Conservation (phyloP, 1,139 yeast genomes). For the Blastobotrys raffinosifermentans region DNA sequence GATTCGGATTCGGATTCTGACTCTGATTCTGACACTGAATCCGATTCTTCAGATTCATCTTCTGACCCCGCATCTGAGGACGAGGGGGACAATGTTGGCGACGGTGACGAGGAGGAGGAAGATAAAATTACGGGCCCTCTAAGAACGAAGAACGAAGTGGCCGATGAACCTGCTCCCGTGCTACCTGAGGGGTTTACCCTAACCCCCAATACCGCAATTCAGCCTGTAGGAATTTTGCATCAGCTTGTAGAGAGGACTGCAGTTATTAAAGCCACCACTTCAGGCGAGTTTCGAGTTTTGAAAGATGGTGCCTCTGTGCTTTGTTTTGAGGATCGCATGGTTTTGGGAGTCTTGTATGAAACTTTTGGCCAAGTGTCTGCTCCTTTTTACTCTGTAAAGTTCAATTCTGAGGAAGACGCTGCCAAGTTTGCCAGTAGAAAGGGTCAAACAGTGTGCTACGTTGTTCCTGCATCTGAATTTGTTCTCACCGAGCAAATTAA, state of each 20-base stretch:
- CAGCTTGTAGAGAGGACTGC: conserved; percentile 68
- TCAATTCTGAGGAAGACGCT: conserved; percentile 50
- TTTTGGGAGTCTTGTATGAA: conserved; percentile 82
- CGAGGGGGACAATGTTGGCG: conserved; percentile 21
- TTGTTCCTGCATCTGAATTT: conserved; percentile 76
- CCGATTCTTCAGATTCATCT: conserved; percentile 13
- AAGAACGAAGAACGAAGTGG: conserved; percentile 67
- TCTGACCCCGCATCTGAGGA: conserved; percentile 21
- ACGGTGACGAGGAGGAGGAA: conserved; percentile 16
- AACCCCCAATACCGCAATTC: conserved; percentile 56
- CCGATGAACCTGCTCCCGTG: conserved; percentile 60
- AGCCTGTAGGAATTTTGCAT: conserved; percentile 64
- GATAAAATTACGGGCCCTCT: conserved; percentile 46
- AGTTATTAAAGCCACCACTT: conserved; percentile 63
- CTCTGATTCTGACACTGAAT: conserved; percentile 19
- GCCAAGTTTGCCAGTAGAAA: conserved; percentile 39
- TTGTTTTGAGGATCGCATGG: conserved; percentile 64
- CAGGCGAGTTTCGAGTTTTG: conserved; percentile 81
- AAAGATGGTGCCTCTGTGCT: conserved; percentile 70
- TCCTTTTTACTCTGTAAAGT: conserved; percentile 78
- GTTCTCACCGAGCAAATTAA: conserved; percentile 69
- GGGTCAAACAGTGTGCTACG: conserved; percentile 64
- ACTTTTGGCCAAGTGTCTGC: conserved; percentile 83
- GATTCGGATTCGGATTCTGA: conserved; percentile 12
- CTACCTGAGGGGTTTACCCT: conserved; percentile 65